Conservation (phyloP, 1,139 yeast genomes). For the Blastobotrys apis region DNA sequence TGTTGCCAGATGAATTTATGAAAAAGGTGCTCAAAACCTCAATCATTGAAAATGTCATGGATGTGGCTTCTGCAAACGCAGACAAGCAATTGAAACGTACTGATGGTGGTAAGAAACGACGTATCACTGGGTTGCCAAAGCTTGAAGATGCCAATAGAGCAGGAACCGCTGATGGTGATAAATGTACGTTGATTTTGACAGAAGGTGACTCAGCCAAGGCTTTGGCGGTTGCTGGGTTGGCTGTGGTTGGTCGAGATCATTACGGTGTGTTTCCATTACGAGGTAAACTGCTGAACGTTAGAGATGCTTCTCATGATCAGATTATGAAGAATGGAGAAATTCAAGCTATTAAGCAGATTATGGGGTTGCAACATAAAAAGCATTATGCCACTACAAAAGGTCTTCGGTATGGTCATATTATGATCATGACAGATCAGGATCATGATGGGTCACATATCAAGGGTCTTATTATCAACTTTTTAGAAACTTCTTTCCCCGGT, state of each 20-base stretch:
- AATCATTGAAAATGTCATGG: conserved; percentile 74
- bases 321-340: conserved; percentile 90
- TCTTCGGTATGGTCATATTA: conserved; percentile 89
- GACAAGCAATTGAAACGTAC: conserved; percentile 82
- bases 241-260: conserved; percentile 92
- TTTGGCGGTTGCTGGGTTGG: conserved; percentile 87
- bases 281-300: conserved; percentile 90
- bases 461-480: conserved; percentile 88
- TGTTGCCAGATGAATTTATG: conserved; percentile 70
- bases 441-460: conserved; percentile 99
- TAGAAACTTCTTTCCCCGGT: conserved; percentile 94
- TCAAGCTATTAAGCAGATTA: conserved; percentile 89
- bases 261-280: conserved; percentile 95
- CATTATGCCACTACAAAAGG: conserved; percentile 68
- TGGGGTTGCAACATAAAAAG: conserved; percentile 93
- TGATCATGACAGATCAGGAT: conserved; percentile 99
- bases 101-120: conserved; percentile 89
- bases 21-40: conserved; percentile 72
- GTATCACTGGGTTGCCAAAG: conserved; percentile 87
- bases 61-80: conserved; percentile 81
- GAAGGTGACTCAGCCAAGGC: conserved; percentile 98
- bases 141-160: conserved; percentile 96
- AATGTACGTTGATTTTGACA: conserved; percentile 88
- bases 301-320: conserved; percentile 95
- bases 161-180: conserved; percentile 87